Evolutionary conservation across 2,329 filamentous ascomycete species (phyloP).

Genomic region (Verticillium nubilum): DNA sequence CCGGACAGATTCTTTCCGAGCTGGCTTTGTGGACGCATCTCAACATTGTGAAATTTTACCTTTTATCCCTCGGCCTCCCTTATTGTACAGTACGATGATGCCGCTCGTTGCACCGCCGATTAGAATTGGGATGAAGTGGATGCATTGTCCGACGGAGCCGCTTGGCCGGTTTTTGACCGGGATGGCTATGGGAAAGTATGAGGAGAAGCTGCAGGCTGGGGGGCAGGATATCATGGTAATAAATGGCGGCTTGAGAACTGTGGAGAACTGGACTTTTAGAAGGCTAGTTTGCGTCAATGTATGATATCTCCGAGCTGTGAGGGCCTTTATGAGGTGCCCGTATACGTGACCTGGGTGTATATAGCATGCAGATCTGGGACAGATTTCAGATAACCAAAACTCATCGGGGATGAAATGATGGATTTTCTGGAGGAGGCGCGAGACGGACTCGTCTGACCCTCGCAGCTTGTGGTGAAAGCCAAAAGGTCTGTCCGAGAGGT

Average conservation of each 20-base stretch:
- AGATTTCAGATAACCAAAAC: too few species aligned
- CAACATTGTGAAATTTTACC: not conserved
- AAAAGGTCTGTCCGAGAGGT: too few species aligned
- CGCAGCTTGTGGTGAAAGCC: too few species aligned
- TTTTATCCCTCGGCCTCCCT: not conserved
- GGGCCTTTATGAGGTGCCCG: too few species aligned
- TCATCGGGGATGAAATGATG: too few species aligned
- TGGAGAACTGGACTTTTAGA: not conserved
- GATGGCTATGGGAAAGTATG: constrained; percentile 37
- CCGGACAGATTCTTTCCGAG: not conserved
- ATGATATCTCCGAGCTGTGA: too few species aligned
- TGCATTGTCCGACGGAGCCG: constrained; percentile 34
- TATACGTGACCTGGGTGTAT: too few species aligned
- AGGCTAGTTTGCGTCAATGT: not conserved
- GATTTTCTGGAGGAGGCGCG: too few species aligned
- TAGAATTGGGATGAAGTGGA: not conserved
- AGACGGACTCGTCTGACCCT: too few species aligned
- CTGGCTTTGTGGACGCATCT: not conserved
- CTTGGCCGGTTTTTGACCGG: constrained; percentile 38
- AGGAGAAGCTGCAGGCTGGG: constrained; percentile 15
- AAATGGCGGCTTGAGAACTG: not conserved
- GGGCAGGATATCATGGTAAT: constrained; percentile 6
- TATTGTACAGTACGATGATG: not conserved
- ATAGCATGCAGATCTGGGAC: too few species aligned
- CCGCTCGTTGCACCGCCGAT: not conserved